A percentile compares a stretch with the other conserved stretches of the same genome.
These are phyloP conservation scores for Flaveria ramosissima DNA, from an alignment of 129 eudicot species.

Conservation along the genomic window DNA sequence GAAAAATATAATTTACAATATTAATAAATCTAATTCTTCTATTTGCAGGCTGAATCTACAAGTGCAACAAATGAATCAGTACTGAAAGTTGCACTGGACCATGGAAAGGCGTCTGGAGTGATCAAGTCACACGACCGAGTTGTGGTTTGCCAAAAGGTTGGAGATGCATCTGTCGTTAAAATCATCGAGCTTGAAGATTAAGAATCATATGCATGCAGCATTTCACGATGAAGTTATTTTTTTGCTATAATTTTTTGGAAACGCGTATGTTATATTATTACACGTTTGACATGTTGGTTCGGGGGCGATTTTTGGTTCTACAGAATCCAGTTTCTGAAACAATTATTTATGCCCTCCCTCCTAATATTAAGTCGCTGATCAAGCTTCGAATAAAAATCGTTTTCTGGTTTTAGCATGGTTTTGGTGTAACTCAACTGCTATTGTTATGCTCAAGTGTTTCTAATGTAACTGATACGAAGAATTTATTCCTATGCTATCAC, in stretches of 20 bases:
- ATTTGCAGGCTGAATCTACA: constrained; percentile 70
- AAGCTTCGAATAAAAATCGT: constrained; percentile 20
- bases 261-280: constrained; percentile 1
- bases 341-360: constrained; percentile 5
- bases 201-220: background rate
- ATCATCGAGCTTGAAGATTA: constrained; percentile 86
- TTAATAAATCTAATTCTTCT: background rate
- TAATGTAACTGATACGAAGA: no score
- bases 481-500: no score
- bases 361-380: background rate
- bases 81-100: constrained; percentile 78
- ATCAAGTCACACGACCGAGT: constrained; percentile 82
- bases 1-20: no score
- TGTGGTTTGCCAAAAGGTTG: constrained; percentile 88
- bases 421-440: background rate
- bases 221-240: background rate
- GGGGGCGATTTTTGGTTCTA: constrained; percentile 40
- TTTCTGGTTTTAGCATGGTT: background rate
- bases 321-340: constrained; percentile 13
- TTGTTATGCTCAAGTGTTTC: background rate
- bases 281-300: constrained; percentile 7
- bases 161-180: constrained; percentile 85
- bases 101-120: constrained; percentile 77
- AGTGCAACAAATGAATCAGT: constrained; percentile 73
- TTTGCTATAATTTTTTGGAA: constrained; percentile 16